Percentiles rank a stretch among this genome's conserved stretches.
Conservation (phyloP, 805 yeast genomes). For the Candida manassasensis region DNA sequence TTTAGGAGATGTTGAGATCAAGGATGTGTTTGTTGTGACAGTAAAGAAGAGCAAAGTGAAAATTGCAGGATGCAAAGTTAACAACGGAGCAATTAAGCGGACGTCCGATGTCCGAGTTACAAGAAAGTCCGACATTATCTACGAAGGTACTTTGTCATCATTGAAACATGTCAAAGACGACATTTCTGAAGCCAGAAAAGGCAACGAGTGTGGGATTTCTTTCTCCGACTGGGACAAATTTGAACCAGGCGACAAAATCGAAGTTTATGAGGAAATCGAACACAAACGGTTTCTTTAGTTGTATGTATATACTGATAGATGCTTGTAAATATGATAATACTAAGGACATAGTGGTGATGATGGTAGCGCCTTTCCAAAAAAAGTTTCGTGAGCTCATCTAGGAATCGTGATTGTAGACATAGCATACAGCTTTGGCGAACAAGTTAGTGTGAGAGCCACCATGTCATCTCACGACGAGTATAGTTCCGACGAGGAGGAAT, state of each 20-base stretch:
- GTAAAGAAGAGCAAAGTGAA: slow-evolving; percentile 50
- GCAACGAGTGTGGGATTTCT: slow-evolving; percentile 85
- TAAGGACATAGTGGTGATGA: neutral
- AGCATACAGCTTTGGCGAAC: neutral
- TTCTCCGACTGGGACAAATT: slow-evolving; percentile 65
- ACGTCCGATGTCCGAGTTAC: slow-evolving; percentile 54
- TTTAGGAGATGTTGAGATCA: slow-evolving; percentile 61
- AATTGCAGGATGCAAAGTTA: slow-evolving; percentile 86
- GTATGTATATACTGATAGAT: slow-evolving; percentile 2
- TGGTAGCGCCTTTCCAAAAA: slow-evolving; percentile 2
- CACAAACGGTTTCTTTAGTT: slow-evolving; percentile 34
- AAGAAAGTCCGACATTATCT: slow-evolving; percentile 45
- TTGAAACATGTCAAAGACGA: slow-evolving; percentile 82
- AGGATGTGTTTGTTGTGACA: slow-evolving; percentile 67
- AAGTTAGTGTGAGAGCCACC: neutral
- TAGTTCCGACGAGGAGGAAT: slow-evolving; percentile 49
- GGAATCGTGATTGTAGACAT: neutral
- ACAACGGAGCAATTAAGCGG: slow-evolving; percentile 61
- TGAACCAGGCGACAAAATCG: slow-evolving; percentile 70
- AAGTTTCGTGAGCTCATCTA: slow-evolving; percentile 3
- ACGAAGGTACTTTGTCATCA: slow-evolving; percentile 60
- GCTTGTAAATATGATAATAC: slow-evolving; percentile 4
- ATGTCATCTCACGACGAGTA: slow-evolving; percentile 44
- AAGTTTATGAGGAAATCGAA: slow-evolving; percentile 62
- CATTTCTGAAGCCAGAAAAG: slow-evolving; percentile 71